Evolutionary conservation across 192 early-diverging fungal species (phyloP).

Genomic region (Entrophospora sp.): DNA sequence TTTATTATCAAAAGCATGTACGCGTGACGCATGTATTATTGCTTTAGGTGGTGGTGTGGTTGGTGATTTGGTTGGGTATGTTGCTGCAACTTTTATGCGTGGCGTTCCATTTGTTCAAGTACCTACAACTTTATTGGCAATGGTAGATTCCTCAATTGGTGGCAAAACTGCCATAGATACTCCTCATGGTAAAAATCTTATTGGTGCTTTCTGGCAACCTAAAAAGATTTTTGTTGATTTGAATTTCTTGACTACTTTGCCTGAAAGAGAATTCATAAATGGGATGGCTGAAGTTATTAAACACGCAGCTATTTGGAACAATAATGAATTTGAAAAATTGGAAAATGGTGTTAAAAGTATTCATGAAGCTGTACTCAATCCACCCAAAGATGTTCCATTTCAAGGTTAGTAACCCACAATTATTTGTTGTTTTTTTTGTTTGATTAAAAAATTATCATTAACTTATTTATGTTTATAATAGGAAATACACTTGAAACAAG

Average conservation of each 20-base stretch:
- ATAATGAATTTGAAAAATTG: conserved; percentile 80
- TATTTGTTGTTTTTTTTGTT: not conserved
- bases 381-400: conserved; percentile 25
- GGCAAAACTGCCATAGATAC: conserved; percentile 98
- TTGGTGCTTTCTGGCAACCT: conserved; percentile 97
- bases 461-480: conserved; percentile 21
- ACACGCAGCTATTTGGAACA: conserved; percentile 88
- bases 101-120: conserved; percentile 91
- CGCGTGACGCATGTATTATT: conserved; percentile 85
- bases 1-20: conserved; percentile 73
- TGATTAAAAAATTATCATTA: not conserved
- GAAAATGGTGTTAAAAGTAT: conserved; percentile 81
- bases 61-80: conserved; percentile 91
- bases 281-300: conserved; percentile 98
- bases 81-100: conserved; percentile 98
- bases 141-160: conserved; percentile 97
- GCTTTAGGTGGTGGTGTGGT: conserved; percentile 97
- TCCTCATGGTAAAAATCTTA: conserved; percentile 89
- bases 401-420: conserved; percentile 31
- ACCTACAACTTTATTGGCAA: conserved; percentile 89
- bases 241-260: conserved; percentile 72
- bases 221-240: conserved; percentile 89
- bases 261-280: conserved; percentile 87
- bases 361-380: conserved; percentile 58
- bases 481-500: conserved; percentile 50